A percentile compares a stretch with the other conserved stretches of the same genome.
These are phyloP conservation scores for Cerrena zonata DNA, from an alignment of 1,284 basidiomycete genomes.

Conservation along the genomic window DNA sequence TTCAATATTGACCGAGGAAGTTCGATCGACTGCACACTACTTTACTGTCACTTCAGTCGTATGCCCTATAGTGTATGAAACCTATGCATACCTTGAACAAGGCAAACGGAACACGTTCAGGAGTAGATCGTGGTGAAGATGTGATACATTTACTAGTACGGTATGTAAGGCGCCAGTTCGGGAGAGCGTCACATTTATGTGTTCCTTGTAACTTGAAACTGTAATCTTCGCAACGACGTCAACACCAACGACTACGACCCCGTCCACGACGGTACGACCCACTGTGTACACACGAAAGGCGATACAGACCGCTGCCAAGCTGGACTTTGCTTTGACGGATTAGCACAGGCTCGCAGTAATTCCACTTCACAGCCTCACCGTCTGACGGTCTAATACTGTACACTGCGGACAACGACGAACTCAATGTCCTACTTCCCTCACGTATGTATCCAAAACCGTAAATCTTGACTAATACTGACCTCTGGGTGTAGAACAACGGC, in stretches of 20 bases:
- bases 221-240: not conserved
- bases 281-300: not conserved
- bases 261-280: not conserved
- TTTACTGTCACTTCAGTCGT: no score
- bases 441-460: constrained; percentile 6
- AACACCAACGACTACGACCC: not conserved
- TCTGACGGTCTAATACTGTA: not conserved
- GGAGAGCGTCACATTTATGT: not conserved
- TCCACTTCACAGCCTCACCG: constrained; percentile 1
- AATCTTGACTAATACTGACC: not conserved
- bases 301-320: not conserved
- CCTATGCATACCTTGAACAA: no score
- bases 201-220: not conserved
- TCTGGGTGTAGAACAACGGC: constrained; percentile 16
- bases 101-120: not conserved
- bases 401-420: not conserved
- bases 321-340: not conserved
- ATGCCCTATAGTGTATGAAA: no score
- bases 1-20: not conserved
- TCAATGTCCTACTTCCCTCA: constrained; percentile 18
- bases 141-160: not conserved
- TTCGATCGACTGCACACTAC: not conserved
- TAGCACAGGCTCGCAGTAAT: not conserved
- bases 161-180: not conserved
- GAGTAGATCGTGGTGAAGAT: not conserved